phyloP scores from a whole-genome alignment of 106 monocot species.

The Dendrobium catenatum region DNA sequence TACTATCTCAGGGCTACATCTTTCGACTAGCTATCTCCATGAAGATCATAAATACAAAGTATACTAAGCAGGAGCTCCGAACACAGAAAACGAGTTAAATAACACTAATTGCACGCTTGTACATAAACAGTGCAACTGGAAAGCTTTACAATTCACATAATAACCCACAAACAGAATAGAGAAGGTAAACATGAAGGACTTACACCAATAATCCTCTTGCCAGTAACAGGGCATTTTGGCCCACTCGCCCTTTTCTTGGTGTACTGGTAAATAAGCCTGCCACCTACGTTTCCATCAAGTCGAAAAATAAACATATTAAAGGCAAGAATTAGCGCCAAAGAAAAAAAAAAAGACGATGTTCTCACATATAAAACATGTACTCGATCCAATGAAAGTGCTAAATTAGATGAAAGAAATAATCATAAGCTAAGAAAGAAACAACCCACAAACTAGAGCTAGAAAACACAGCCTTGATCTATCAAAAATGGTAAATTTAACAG shows the following conservation, averaged over 20 bases:
- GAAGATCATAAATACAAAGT: too few relatives aligned
- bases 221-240: conserved; percentile 89
- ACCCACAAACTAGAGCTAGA: neutral
- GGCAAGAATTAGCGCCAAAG: neutral
- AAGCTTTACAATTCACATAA: neutral
- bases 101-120: neutral
- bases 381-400: neutral
- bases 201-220: conserved; percentile 93
- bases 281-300: conserved; percentile 34
- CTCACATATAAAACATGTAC: neutral
- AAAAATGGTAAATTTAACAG: neutral
- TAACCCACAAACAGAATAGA: conserved; percentile 9
- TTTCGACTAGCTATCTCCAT: too few relatives aligned
- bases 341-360: neutral
- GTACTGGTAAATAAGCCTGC: conserved; percentile 81
- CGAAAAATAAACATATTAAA: neutral
- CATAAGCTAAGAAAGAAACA: neutral
- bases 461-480: neutral
- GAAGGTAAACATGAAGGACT: conserved; percentile 25
- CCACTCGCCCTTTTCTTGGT: conserved; percentile 89
- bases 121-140: neutral
- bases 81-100: neutral
- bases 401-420: neutral
- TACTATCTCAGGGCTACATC: too few relatives aligned
- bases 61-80: too few relatives aligned